Evolutionary conservation across 2,329 filamentous ascomycete species (phyloP).

Genomic region (Calonectria hawksworthii): DNA sequence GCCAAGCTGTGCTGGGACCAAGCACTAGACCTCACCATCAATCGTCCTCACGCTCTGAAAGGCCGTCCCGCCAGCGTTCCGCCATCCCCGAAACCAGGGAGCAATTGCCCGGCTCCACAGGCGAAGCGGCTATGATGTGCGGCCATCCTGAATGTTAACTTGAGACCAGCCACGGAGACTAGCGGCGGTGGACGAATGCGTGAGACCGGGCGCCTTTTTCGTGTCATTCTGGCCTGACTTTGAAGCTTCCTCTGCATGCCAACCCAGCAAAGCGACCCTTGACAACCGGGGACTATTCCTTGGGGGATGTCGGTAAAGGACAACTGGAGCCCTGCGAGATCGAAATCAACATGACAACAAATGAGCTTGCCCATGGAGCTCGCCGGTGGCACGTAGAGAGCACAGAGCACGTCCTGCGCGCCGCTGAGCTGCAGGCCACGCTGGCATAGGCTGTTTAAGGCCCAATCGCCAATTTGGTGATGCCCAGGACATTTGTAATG

Average conservation of each 20-base stretch:
- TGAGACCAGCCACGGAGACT: slow-evolving; percentile 40
- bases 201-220: slow-evolving; percentile 24
- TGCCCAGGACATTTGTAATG: slow-evolving; percentile 17
- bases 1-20: slow-evolving; percentile 36
- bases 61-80: slow-evolving; percentile 24
- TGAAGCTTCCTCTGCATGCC: slow-evolving; percentile 32
- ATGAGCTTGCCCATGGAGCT: slow-evolving; percentile 6
- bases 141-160: slow-evolving; percentile 39
- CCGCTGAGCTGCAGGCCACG: slow-evolving; percentile 24
- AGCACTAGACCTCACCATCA: slow-evolving; percentile 32
- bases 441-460: slow-evolving; percentile 31
- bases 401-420: not conserved
- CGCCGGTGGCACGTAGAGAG: slow-evolving; percentile 24
- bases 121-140: slow-evolving; percentile 32
- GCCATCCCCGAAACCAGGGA: slow-evolving; percentile 34
- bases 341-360: not conserved
- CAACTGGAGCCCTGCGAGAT: slow-evolving; percentile 18
- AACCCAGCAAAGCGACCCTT: slow-evolving; percentile 30
- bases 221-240: slow-evolving; percentile 32
- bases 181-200: slow-evolving; percentile 27
- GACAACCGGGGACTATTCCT: not conserved
- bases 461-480: slow-evolving; percentile 8
- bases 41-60: slow-evolving; percentile 32
- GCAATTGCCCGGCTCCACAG: slow-evolving; percentile 30
- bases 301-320: slow-evolving; percentile 9